Conservation (phyloP, 768 basidiomycete genomes). For the Hygrophorus pudorinus region DNA sequence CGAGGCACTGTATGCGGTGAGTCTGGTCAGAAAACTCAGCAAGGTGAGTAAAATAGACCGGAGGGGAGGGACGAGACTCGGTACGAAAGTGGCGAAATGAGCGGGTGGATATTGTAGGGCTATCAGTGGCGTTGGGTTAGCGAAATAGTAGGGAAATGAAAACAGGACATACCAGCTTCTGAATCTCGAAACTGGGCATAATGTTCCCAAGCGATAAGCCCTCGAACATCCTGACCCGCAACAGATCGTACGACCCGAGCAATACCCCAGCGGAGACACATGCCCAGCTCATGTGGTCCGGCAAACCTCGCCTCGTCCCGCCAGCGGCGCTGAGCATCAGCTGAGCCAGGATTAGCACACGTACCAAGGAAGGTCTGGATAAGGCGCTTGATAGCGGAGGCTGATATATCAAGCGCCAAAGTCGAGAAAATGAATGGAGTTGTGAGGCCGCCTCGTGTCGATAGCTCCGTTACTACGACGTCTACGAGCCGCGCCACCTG, state of each 20-base stretch:
- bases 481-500: slow-evolving; percentile 65
- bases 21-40: slow-evolving; percentile 69
- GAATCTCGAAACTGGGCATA: slow-evolving; percentile 76
- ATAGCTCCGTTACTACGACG: slow-evolving; percentile 60
- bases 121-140: slow-evolving; percentile 13
- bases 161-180: slow-evolving; percentile 58
- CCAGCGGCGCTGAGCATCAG: slow-evolving; percentile 48
- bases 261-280: slow-evolving; percentile 90
- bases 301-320: slow-evolving; percentile 78
- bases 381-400: slow-evolving; percentile 63
- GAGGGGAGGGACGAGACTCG: slow-evolving; percentile 38
- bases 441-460: slow-evolving; percentile 65
- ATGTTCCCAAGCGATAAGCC: slow-evolving; percentile 75
- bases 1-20: slow-evolving; percentile 73
- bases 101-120: slow-evolving; percentile 60
- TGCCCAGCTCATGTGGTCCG: slow-evolving; percentile 79
- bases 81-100: slow-evolving; percentile 65
- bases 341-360: slow-evolving; percentile 28
- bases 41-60: slow-evolving; percentile 58
- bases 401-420: slow-evolving; percentile 76
- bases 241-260: slow-evolving; percentile 66
- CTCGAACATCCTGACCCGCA: slow-evolving; percentile 65
- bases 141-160: slow-evolving; percentile 6
- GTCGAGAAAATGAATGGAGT: slow-evolving; percentile 90
- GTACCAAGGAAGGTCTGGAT: slow-evolving; percentile 74